These are phyloP conservation scores for Phytopythium helicoides DNA, from an alignment of 352 stramenopile genomes.

Conservation along the genomic window DNA sequence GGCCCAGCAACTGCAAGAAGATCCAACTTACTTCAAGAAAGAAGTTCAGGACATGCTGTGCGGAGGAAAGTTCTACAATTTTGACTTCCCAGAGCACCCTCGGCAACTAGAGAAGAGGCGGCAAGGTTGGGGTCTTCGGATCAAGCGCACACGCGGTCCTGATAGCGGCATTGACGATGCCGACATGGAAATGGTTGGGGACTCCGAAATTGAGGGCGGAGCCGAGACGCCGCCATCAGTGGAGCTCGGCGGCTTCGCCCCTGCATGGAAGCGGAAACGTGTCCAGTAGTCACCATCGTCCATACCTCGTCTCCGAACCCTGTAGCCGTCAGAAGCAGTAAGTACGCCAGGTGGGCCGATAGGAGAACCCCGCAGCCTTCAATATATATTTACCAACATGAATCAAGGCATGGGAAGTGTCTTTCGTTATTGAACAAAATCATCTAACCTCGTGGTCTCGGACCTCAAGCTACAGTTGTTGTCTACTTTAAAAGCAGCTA, in stretches of 20 bases:
- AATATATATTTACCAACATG: constrained; percentile 3
- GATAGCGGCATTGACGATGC: constrained; percentile 20
- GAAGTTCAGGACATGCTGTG: constrained; percentile 66
- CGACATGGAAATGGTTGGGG: constrained; percentile 32
- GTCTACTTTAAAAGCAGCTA: too few relatives aligned
- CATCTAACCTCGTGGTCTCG: too few relatives aligned
- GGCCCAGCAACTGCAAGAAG: constrained; percentile 52
- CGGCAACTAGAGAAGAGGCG: constrained; percentile 53
- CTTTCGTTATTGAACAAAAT: too few relatives aligned
- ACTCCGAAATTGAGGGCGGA: constrained; percentile 12
- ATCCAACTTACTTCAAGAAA: constrained; percentile 44
- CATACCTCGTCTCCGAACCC: too few relatives aligned
- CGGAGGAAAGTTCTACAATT: constrained; percentile 53
- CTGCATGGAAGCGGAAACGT: constrained; percentile 64
- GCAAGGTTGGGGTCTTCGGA: constrained; percentile 42
- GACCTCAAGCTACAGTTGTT: too few relatives aligned
- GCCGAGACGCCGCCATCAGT: constrained; percentile 33
- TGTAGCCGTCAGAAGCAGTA: not conserved
- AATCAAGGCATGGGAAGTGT: too few relatives aligned
- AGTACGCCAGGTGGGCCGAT: not conserved
- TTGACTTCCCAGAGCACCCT: constrained; percentile 61
- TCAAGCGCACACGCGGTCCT: constrained; percentile 51
- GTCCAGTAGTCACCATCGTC: constrained; percentile 29
- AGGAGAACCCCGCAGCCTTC: not conserved
- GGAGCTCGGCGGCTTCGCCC: constrained; percentile 26